Base-by-base conservation (phyloP, 495 filamentous ascomycete genomes). In the Penicillium cosmopolitanum region DNA sequence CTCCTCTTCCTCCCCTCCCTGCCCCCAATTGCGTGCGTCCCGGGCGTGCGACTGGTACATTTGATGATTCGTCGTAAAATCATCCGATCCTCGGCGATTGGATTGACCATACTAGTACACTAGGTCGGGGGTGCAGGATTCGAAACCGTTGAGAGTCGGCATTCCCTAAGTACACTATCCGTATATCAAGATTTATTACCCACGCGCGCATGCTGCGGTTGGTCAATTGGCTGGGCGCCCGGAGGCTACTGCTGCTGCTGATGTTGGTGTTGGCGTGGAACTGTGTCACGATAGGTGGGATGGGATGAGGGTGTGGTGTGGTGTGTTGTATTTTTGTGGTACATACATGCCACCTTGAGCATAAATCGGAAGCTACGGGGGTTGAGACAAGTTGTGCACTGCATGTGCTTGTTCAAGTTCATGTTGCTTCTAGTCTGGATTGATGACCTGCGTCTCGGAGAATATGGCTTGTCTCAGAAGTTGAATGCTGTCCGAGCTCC, bases 51-150 rank as follows among this genome's bases (percentile, higher is more conserved):
- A 66, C 55, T 56, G 57, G 53, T 16, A 25, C 51, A 31, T 25
- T 40, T 57, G 38, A 31, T 62, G 60, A 65, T 66, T 66, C 55
- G 57, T 56, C 25, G 12, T 48, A 4, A 5, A 46, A 55, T 51
- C 51, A 55, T 62, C 64, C 66, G 66, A 55, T 57, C 33, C 51
- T 69, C 63, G 66, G 64, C 63, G 61, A 56, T 64, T 59, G 53
- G 58, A 35, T 25, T 19, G 23, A 16, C 28, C 5, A 31, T 23
- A 21, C 19, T 21, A 21, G 19, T 21, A 23, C 23, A 23, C 23
- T 23, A 31, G 6, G 28, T 50, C 18, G 33, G 13, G 18, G 12
- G 1, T 21, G 23, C 21, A 33, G 34, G 12, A 35, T 16, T 40
- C 42, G 56, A 59, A 58, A 58, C 53, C 34, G 21, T 54, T 53